phyloP scores from a whole-genome alignment of 495 filamentous ascomycete genomes.

The Lichina pygmaea region DNA sequence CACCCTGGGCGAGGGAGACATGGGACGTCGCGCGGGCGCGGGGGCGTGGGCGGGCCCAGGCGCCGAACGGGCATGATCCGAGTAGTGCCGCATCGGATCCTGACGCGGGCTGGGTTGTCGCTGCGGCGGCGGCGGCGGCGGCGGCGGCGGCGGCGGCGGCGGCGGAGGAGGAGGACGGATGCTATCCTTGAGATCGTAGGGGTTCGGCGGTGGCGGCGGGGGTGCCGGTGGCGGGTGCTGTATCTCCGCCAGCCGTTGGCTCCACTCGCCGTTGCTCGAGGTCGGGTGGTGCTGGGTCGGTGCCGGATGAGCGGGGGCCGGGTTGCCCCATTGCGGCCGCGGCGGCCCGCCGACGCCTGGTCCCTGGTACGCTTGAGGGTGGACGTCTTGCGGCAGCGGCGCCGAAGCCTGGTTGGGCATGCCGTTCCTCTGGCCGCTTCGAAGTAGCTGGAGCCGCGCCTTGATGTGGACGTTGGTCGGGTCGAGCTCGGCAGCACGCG shows the following conservation, averaged over 20 bases:
- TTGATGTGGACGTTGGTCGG: constrained; percentile 90
- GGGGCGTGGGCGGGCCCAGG: constrained; percentile 7
- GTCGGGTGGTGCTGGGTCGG: constrained; percentile 34
- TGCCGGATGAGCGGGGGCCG: constrained; percentile 25
- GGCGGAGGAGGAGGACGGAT: constrained; percentile 25
- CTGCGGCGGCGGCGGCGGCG: constrained; percentile 32
- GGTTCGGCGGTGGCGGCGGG: constrained; percentile 38
- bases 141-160: constrained; percentile 16
- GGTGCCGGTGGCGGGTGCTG: constrained; percentile 32
- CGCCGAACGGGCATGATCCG: constrained; percentile 37
- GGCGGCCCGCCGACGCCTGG: constrained; percentile 32
- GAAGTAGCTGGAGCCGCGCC: constrained; percentile 65
- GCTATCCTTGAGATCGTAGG: constrained; percentile 51
- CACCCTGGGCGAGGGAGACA: constrained; percentile 36
- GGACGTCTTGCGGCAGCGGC: constrained; percentile 60
- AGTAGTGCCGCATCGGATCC: constrained; percentile 45
- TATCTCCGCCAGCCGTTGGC: constrained; percentile 48
- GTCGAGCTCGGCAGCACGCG: constrained; percentile 81
- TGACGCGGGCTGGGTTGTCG: constrained; percentile 20
- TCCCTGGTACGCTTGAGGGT: constrained; percentile 20
- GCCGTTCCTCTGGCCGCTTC: constrained; percentile 42
- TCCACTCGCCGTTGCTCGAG: constrained; percentile 36
- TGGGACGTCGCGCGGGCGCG: constrained; percentile 10
- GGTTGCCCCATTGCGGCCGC: constrained; percentile 56
- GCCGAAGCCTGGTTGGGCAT: constrained; percentile 34